phyloP scores from a whole-genome alignment of 2,329 filamentous ascomycete species.

The Dactylellina sp. region DNA sequence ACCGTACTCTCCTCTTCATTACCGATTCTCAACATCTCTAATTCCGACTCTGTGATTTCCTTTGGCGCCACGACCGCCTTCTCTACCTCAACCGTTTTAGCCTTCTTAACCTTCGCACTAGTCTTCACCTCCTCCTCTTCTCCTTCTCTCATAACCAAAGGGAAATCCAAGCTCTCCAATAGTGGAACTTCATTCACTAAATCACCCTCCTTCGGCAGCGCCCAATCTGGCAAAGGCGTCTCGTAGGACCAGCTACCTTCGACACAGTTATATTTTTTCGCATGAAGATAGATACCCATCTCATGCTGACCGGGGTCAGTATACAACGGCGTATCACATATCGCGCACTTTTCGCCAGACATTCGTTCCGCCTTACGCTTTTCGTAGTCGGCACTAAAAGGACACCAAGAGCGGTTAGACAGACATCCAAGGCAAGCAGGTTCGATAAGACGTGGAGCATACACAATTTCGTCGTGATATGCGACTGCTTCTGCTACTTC shows the following conservation, averaged over 20 bases:
- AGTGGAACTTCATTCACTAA: constrained; percentile 39
- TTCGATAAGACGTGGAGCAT: no score
- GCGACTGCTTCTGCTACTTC: constrained; percentile 90
- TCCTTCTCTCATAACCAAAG: constrained; percentile 34
- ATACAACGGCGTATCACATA: constrained; percentile 89
- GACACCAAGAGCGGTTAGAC: constrained; percentile 1
- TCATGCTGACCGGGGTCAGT: constrained; percentile 92
- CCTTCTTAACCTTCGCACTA: constrained; percentile 16
- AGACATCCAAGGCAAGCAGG: background rate
- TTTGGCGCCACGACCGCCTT: constrained; percentile 24
- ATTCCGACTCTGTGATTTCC: constrained; percentile 43
- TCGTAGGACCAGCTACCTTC: constrained; percentile 87
- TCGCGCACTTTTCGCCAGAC: constrained; percentile 82
- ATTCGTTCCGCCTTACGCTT: constrained; percentile 92
- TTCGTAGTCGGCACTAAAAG: constrained; percentile 73
- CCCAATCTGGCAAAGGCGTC: constrained; percentile 87
- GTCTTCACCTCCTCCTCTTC: constrained; percentile 25
- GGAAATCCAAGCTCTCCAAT: constrained; percentile 53
- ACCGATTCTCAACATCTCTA: constrained; percentile 40
- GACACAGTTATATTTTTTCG: constrained; percentile 85
- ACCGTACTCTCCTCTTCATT: constrained; percentile 20
- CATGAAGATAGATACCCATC: constrained; percentile 87
- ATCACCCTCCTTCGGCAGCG: constrained; percentile 68
- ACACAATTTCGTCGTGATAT: constrained; percentile 92
- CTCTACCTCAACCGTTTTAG: background rate